Evolutionary conservation across 768 basidiomycete genomes (phyloP), one percentile per base, ranked within the genome.

Genomic region (Podaxis sp.): DNA sequence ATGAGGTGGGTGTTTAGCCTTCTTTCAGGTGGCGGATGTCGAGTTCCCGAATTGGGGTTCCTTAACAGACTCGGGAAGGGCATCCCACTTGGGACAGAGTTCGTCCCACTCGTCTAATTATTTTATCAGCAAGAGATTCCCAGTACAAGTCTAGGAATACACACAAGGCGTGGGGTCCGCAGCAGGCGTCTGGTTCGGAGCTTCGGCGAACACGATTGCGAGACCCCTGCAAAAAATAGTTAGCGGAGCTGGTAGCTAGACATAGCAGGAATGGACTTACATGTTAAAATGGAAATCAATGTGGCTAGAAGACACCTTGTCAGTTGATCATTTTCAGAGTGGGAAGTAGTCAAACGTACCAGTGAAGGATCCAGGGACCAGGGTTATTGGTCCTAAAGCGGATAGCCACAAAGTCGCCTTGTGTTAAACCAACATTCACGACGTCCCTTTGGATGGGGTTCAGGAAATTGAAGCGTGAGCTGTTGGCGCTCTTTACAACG

Each of bases 381-480:
- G 86, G 79, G 70, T 89, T 89, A 66, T 89, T 81, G 2, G 87
- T 86, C 27, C 72, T 66, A 70, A 86, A 89, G 35, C 86, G 79
- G 54, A 90, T 73, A 4, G 80, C 80, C 27, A 82, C 79, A 67
- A 81, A 71, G 68, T 80, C 69, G 70, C 79, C 64, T 1, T 60
- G 69, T 0, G 23, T 50, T 57, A 68, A 67, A 36, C 74, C 72
- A 27, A 80, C 75, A 54, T 73, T 75, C 47, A 83, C 77, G 1
- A 81, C 82, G 66, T 86, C 84, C 47, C 84, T 71, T 42, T 77
- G 72, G 73, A 79, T 73, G 1, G 87, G 87, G 67, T 86, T 83
- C 21, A 63, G 68, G 50, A 74, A 77, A 67, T 80, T 79, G 59
- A 69, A 70, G 1, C 40, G 57, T 3, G 67, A 64, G 25, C 65